Evolutionary conservation across 2,329 filamentous ascomycete species (phyloP).

Genomic region (Paracoccidioides lutzii): DNA sequence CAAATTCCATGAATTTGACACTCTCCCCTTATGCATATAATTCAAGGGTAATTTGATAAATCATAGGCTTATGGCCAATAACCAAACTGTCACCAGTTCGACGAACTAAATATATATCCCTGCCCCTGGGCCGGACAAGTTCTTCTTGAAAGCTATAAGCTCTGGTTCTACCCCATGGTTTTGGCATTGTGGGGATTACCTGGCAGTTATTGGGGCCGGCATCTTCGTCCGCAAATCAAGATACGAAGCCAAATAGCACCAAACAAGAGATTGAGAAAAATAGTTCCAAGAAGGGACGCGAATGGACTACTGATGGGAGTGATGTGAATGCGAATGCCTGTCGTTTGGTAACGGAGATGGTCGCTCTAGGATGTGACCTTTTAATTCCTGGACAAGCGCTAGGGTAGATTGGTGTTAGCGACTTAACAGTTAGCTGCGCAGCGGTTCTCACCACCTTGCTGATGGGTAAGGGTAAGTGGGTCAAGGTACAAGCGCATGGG

Average conservation of each 20-base stretch:
- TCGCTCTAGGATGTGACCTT: conserved; percentile 50
- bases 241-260: conserved; percentile 4
- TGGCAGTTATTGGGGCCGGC: conserved; percentile 14
- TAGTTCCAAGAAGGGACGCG: conserved; percentile 10
- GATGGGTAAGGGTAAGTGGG: conserved; percentile 50
- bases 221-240: conserved; percentile 16
- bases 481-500: conserved; percentile 6
- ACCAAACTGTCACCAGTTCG: conserved; percentile 25
- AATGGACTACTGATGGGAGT: not conserved
- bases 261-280: conserved; percentile 17
- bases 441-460: conserved; percentile 52
- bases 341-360: conserved; percentile 35
- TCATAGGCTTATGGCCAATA: conserved; percentile 15
- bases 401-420: conserved; percentile 45
- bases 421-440: conserved; percentile 42
- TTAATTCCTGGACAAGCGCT: conserved; percentile 47
- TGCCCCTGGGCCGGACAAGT: conserved; percentile 34
- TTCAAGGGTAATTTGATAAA: not conserved
- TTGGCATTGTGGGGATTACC: conserved; percentile 32
- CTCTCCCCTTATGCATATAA: too few species aligned
- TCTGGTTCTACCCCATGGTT: conserved; percentile 55
- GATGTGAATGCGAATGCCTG: not conserved
- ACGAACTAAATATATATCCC: conserved; percentile 40
- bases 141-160: conserved; percentile 49
- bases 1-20: too few species aligned